Evolutionary conservation across 768 basidiomycete species (phyloP).

Genomic region (Suillus cothurnatus): DNA sequence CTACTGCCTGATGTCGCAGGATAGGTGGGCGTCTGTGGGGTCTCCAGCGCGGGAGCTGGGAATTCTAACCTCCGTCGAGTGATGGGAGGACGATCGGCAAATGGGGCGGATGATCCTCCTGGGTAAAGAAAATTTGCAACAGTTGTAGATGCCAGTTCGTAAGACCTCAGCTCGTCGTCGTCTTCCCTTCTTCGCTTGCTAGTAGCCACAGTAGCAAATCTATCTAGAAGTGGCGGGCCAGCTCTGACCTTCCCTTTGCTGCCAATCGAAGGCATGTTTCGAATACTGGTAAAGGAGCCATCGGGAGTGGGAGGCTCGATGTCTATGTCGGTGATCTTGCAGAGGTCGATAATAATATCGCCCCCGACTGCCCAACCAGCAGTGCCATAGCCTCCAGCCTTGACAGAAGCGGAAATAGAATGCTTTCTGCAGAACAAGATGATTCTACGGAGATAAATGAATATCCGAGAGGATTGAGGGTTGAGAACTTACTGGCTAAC

Average conservation of each 20-base stretch:
- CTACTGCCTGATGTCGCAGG: background rate
- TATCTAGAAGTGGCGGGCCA: slow-evolving; percentile 12
- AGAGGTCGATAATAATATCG: slow-evolving; percentile 83
- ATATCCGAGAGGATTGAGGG: slow-evolving; percentile 4
- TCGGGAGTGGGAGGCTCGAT: slow-evolving; percentile 61
- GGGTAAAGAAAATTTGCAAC: slow-evolving; percentile 53
- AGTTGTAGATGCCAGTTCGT: slow-evolving; percentile 54
- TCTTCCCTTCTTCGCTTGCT: slow-evolving; percentile 63
- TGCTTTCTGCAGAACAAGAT: slow-evolving; percentile 76
- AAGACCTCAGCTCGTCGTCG: slow-evolving; percentile 51
- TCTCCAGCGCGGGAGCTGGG: background rate
- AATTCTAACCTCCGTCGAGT: slow-evolving; percentile 22
- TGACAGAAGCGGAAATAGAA: slow-evolving; percentile 73
- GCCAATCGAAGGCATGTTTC: slow-evolving; percentile 51
- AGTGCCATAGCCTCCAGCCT: slow-evolving; percentile 90
- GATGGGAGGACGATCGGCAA: slow-evolving; percentile 21
- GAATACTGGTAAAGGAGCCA: slow-evolving; percentile 62
- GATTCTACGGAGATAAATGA: slow-evolving; percentile 43
- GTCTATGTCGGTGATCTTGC: slow-evolving; percentile 63
- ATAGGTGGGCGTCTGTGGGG: background rate
- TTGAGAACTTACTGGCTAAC: slow-evolving; percentile 70
- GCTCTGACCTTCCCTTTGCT: slow-evolving; percentile 56
- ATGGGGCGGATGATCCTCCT: slow-evolving; percentile 5
- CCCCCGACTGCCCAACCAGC: slow-evolving; percentile 89
- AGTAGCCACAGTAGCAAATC: slow-evolving; percentile 12